Percentiles rank a stretch among this genome's conserved stretches.
Conservation (phyloP, 805 yeast genomes). For the Metschnikowia kunwiensis region DNA sequence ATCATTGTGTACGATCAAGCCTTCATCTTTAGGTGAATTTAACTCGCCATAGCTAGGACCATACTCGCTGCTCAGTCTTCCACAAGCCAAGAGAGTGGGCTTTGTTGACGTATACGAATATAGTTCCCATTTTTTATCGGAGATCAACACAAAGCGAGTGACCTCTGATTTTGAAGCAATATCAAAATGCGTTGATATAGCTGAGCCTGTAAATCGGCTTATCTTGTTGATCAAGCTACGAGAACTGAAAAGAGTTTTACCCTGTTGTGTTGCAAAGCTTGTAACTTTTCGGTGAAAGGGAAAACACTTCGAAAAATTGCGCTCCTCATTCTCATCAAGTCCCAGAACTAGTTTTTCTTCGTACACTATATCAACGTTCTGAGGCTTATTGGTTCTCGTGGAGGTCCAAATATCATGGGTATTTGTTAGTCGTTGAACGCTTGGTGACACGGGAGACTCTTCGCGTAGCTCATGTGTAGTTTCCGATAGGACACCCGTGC, state of each 20-base stretch:
- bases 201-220: conserved; percentile 28
- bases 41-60: conserved; percentile 43
- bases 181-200: conserved; percentile 31
- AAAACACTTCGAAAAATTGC: conserved; percentile 71
- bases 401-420: not conserved
- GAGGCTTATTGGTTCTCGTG: not conserved
- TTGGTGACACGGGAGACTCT: not conserved
- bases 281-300: conserved; percentile 70
- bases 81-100: conserved; percentile 65
- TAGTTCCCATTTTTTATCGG: conserved; percentile 72
- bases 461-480: not conserved
- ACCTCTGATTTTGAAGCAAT: conserved; percentile 51
- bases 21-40: conserved; percentile 21
- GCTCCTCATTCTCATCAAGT: conserved; percentile 49
- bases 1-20: conserved; percentile 29
- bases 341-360: conserved; percentile 7
- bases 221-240: conserved; percentile 25
- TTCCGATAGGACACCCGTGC: too few relatives aligned
- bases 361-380: not conserved
- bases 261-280: conserved; percentile 54
- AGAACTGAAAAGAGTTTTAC: conserved; percentile 28
- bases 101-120: conserved; percentile 43
- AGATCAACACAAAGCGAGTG: conserved; percentile 60
- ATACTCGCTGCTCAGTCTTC: conserved; percentile 65
- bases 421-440: not conserved